Evolutionary conservation across 345 rosid species (phyloP), one percentile per base, ranked within the genome.

Genomic region (Camelina neglecta): DNA sequence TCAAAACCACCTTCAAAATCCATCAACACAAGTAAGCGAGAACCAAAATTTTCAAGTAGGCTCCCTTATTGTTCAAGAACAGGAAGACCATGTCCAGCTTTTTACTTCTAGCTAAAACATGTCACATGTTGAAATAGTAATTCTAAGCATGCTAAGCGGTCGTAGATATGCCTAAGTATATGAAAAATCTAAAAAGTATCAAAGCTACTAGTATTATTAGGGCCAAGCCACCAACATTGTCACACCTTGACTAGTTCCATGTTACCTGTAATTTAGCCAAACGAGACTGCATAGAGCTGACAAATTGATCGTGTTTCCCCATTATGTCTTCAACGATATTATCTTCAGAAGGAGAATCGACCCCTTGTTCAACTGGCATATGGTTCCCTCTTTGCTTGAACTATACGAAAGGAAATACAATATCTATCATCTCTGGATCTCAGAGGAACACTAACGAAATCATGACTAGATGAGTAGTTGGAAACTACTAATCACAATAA

Each of bases 241-340:
- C 53, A 33, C 57, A 55, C 70, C 45, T 47, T 64, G 65, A 76
- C 65, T 65, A 58, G 48, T 57, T 58, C 48, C 70, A 79, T 68
- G 44, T 58, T 81, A 96, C 99, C 99, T 96, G 97, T 83, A 96
- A 84, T 81, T 89, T 95, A 47, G 93, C 86, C 59, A 92, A 83
- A 60, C 97, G 97, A 71, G 97, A 88, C 78, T 89, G 93, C 99
- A 92, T 90, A 26, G 91, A 90, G 85, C 92, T 84, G 81, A 90
- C 65, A 75, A 95, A 95, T 65, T 95, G 93, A 63, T 80, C 84
- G 79, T 90, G 99, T 8, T 82, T 84, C 77, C 78, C 93, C 91
- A 96, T 80, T 69, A 89, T 67, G 76, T 89, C 87, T 61, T 86
- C 86, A 71, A 85, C 76, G 44, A 82, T 87, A 81, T 85, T 94